phyloP scores from a whole-genome alignment of 1,284 basidiomycete genomes.

The Trichosporon coremiiforme region DNA sequence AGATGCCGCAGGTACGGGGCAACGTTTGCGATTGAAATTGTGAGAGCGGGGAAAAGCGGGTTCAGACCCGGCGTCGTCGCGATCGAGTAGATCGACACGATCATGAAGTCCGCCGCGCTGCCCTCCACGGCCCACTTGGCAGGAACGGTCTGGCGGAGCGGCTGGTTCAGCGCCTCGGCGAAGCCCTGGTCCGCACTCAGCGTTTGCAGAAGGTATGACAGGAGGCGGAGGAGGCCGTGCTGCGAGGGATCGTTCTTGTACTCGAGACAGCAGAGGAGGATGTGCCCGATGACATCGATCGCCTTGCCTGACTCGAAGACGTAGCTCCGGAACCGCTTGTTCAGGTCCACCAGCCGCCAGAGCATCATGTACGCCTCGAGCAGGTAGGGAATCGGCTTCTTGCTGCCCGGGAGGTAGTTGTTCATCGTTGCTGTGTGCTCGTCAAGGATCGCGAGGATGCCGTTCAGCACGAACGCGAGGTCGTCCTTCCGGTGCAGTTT shows the following conservation, averaged over 20 bases:
- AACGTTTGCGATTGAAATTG: constrained; percentile 84
- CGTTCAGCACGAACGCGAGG: constrained; percentile 76
- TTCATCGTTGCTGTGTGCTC: constrained; percentile 72
- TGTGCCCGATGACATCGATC: constrained; percentile 72
- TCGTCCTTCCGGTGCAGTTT: constrained; percentile 90
- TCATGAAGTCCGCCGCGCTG: constrained; percentile 79
- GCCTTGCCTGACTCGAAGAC: constrained; percentile 76
- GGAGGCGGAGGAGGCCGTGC: constrained; percentile 82
- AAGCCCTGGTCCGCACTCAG: constrained; percentile 81
- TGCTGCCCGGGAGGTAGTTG: constrained; percentile 77
- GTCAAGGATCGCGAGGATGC: constrained; percentile 70
- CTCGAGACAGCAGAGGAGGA: constrained; percentile 77
- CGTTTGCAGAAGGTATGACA: constrained; percentile 90
- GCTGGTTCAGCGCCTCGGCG: constrained; percentile 65
- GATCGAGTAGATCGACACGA: constrained; percentile 86
- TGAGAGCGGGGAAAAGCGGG: constrained; percentile 82
- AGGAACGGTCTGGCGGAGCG: constrained; percentile 64
- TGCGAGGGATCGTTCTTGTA: constrained; percentile 92
- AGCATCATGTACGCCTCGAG: constrained; percentile 78
- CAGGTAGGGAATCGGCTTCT: constrained; percentile 75
- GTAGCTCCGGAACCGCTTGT: constrained; percentile 88
- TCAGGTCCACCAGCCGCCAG: constrained; percentile 87
- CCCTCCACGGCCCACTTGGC: constrained; percentile 73
- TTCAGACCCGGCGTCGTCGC: constrained; percentile 84
- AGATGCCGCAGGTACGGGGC: constrained; percentile 83